Conservation (phyloP, 2,329 filamentous ascomycete species). For the Trichoderma breve region DNA sequence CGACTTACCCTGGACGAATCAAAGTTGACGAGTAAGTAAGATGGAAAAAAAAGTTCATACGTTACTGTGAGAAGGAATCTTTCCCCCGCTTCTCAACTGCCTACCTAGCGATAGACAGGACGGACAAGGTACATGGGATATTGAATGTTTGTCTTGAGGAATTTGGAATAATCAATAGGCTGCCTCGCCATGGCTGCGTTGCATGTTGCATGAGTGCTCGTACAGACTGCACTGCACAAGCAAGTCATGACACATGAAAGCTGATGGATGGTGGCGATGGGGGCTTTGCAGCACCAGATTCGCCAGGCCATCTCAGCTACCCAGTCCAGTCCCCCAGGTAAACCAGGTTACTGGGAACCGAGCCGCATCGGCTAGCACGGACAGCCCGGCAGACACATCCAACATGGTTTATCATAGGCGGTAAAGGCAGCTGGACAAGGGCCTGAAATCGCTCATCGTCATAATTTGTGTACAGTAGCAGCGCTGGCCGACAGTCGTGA, state of each 20-base stretch:
- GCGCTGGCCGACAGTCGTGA: neutral
- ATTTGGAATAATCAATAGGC: neutral
- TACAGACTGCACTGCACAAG: neutral
- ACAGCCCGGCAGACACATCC: slow-evolving; percentile 17
- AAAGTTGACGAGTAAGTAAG: neutral
- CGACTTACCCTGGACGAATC: slow-evolving; percentile 6
- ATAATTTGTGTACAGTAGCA: neutral
- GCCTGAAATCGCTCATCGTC: slow-evolving; percentile 15
- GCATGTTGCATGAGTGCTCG: neutral
- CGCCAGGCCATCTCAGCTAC: slow-evolving; percentile 7
- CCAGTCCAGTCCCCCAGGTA: neutral
- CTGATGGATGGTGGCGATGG: slow-evolving; percentile 12
- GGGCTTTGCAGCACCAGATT: slow-evolving; percentile 2
- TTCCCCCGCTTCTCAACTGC: neutral
- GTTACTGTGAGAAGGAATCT: neutral
- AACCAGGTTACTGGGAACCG: slow-evolving; percentile 20
- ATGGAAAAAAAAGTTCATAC: neutral
- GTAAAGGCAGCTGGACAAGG: slow-evolving; percentile 14
- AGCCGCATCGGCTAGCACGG: slow-evolving; percentile 20
- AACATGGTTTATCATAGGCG: neutral
- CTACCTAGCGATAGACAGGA: neutral
- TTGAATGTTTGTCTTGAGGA: neutral
- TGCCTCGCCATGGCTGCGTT: neutral
- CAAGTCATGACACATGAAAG: neutral
- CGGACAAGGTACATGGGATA: neutral